These are phyloP conservation scores for Talaromyces marneffei DNA, from an alignment of 2,329 filamentous ascomycete genomes.

Conservation along the genomic window DNA sequence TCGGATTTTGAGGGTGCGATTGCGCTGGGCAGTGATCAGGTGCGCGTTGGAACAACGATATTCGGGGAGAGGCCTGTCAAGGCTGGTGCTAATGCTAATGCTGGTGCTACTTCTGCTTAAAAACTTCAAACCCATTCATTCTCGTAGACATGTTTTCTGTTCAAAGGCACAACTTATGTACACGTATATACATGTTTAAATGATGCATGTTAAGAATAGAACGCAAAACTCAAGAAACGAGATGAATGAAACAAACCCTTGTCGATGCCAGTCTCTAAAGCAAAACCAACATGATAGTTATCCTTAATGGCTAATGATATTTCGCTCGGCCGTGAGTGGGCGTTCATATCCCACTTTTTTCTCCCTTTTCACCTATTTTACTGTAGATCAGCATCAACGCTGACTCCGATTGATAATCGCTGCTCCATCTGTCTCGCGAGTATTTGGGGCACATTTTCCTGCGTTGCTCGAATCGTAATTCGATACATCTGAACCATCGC, in stretches of 20 bases:
- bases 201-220: constrained; percentile 12
- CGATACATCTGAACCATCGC: constrained; percentile 71
- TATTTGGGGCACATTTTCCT: constrained; percentile 76
- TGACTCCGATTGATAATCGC: constrained; percentile 56
- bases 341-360: background rate
- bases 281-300: constrained; percentile 2
- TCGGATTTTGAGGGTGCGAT: constrained; percentile 91
- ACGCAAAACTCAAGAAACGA: background rate
- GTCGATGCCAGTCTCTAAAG: constrained; percentile 1
- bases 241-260: constrained; percentile 4
- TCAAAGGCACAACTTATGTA: constrained; percentile 1
- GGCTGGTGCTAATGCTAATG: constrained; percentile 71
- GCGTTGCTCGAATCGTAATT: constrained; percentile 86
- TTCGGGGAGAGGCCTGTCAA: constrained; percentile 79
- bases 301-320: background rate
- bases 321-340: background rate
- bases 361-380: background rate
- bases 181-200: constrained; percentile 11
- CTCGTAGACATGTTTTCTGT: background rate
- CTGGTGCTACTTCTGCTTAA: constrained; percentile 36
- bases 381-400: constrained; percentile 13
- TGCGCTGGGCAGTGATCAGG: constrained; percentile 74
- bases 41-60: constrained; percentile 87
- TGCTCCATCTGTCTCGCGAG: constrained; percentile 85
- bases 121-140: background rate